phyloP scores from a whole-genome alignment of 371 early-diverging fungal genomes.

The Mortierella sp. region DNA sequence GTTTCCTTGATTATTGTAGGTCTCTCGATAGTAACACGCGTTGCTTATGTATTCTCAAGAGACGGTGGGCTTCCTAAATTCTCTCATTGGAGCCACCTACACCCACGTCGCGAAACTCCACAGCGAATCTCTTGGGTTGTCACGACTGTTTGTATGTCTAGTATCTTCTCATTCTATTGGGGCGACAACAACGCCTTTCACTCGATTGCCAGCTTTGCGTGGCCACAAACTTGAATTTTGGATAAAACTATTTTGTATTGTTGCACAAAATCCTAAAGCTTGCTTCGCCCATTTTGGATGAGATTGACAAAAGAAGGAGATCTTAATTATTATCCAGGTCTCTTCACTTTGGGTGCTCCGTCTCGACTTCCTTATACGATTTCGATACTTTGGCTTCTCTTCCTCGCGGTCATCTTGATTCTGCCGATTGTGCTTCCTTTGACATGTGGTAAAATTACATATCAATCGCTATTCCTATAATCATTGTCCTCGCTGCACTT shows the following conservation, averaged over 20 bases:
- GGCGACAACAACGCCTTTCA: constrained; percentile 38
- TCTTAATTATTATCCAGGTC: constrained; percentile 20
- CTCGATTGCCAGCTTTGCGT: constrained; percentile 41
- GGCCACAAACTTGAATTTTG: constrained; percentile 35
- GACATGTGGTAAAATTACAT: constrained; percentile 43
- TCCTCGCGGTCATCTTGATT: constrained; percentile 30
- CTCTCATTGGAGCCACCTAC: constrained; percentile 42
- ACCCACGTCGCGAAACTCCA: constrained; percentile 23
- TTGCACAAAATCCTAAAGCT: background rate
- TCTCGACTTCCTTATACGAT: constrained; percentile 19
- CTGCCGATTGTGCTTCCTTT: constrained; percentile 32
- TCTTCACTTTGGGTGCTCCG: constrained; percentile 20
- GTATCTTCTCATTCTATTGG: constrained; percentile 49
- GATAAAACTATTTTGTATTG: constrained; percentile 1
- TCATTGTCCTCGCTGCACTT: constrained; percentile 17
- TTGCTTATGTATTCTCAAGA: constrained; percentile 40
- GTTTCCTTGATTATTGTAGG: constrained; percentile 21
- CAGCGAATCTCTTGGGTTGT: constrained; percentile 46
- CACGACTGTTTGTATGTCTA: constrained; percentile 17
- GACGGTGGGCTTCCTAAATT: constrained; percentile 40
- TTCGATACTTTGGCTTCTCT: constrained; percentile 38
- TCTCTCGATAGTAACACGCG: constrained; percentile 25
- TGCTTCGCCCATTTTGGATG: constrained; percentile 6
- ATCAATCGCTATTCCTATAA: background rate
- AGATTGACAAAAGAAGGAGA: constrained; percentile 31